Percentiles rank a stretch among this genome's conserved stretches.
These are phyloP conservation scores for Rhizopus delemar DNA, from an alignment of 371 early-diverging fungal species.

Conservation along the genomic window DNA sequence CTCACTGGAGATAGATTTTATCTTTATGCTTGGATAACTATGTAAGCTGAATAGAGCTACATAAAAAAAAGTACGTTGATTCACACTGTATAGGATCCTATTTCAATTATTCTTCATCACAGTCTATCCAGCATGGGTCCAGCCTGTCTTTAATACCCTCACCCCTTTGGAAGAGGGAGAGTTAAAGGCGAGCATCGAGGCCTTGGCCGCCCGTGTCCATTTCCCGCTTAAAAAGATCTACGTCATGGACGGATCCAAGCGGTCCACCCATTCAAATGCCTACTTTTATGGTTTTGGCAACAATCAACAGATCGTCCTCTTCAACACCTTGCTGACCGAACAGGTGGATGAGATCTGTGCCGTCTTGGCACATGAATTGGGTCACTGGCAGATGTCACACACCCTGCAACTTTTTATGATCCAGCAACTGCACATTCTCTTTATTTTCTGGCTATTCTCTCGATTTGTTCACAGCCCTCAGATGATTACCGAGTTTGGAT, in stretches of 20 bases:
- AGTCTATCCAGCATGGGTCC: constrained; percentile 92
- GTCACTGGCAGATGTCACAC: constrained; percentile 93
- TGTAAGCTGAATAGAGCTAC: constrained; percentile 53
- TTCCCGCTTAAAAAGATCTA: constrained; percentile 93
- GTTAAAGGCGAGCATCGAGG: constrained; percentile 81
- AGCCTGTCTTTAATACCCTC: constrained; percentile 97
- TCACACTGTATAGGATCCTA: constrained; percentile 53
- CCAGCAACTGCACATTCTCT: constrained; percentile 74
- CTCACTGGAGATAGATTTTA: constrained; percentile 82
- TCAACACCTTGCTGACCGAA: constrained; percentile 87
- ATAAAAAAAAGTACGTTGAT: neutral
- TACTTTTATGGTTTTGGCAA: constrained; percentile 95
- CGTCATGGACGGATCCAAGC: constrained; percentile 92
- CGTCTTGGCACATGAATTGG: constrained; percentile 93
- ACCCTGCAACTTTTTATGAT: constrained; percentile 70
- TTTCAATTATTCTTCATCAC: constrained; percentile 87
- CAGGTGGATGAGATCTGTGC: constrained; percentile 85
- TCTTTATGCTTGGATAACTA: constrained; percentile 83
- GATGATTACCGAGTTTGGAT: constrained; percentile 43
- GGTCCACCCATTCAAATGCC: constrained; percentile 95
- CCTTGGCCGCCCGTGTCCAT: constrained; percentile 76
- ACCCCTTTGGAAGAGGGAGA: constrained; percentile 83
- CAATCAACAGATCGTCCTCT: constrained; percentile 95
- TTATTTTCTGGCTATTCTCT: constrained; percentile 85
- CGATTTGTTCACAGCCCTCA: neutral